These are phyloP conservation scores for Linderniella brevidens DNA, from an alignment of 257 asterid species.

Conservation along the genomic window DNA sequence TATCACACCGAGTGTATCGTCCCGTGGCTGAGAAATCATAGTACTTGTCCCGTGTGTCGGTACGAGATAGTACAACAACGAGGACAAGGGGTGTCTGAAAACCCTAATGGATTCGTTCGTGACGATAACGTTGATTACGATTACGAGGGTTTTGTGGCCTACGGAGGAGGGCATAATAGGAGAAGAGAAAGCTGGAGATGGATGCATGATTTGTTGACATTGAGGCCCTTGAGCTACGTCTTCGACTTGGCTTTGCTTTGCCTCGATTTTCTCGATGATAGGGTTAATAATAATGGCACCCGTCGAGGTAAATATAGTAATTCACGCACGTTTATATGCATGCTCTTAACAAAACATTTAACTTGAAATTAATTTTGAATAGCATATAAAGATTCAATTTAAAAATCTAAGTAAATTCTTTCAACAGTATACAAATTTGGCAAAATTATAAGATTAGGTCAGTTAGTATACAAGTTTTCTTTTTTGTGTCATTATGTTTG, in stretches of 20 bases:
- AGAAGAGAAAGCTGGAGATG: conserved; percentile 28
- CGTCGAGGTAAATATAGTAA: too few species aligned
- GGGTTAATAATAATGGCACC: conserved; percentile 3
- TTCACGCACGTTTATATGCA: too few species aligned
- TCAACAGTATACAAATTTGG: too few species aligned
- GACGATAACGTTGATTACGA: not conserved
- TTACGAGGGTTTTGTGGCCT: conserved; percentile 7
- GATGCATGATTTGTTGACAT: conserved; percentile 22
- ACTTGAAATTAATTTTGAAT: too few species aligned
- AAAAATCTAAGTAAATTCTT: too few species aligned
- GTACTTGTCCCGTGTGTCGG: conserved; percentile 84
- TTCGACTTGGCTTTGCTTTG: conserved; percentile 27
- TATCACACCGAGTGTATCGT: conserved; percentile 61
- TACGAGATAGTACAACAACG: conserved; percentile 15
- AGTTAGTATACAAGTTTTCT: too few species aligned
- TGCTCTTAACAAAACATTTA: too few species aligned
- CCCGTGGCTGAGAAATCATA: conserved; percentile 64
- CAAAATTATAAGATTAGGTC: too few species aligned
- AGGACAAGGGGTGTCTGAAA: too few species aligned
- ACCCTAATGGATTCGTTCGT: conserved; percentile 12
- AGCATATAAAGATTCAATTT: too few species aligned
- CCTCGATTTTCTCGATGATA: conserved; percentile 23
- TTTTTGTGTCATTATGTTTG: too few species aligned
- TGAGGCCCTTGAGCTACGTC: conserved; percentile 51
- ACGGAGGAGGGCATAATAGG: conserved; percentile 6